Evolutionary conservation across 2,329 filamentous ascomycete genomes (phyloP).

Genomic region (Cytospora piceicola): DNA sequence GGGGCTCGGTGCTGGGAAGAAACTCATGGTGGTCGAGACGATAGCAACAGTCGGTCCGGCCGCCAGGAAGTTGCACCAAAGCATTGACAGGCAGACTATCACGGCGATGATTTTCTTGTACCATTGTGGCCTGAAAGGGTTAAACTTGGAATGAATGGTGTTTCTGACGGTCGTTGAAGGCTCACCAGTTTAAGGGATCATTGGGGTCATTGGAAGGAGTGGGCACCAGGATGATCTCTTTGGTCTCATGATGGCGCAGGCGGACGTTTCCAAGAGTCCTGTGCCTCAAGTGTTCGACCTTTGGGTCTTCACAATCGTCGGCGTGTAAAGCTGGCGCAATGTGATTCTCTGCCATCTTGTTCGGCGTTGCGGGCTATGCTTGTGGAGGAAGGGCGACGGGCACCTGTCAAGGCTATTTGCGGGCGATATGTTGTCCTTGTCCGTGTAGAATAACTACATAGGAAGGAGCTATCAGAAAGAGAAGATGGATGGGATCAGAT

Average conservation of each 20-base stretch:
- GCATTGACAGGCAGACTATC: constrained; percentile 56
- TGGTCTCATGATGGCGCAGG: constrained; percentile 46
- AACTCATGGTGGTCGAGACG: constrained; percentile 49
- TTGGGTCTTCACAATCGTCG: constrained; percentile 28
- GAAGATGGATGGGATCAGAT: neutral
- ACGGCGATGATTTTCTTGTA: constrained; percentile 55
- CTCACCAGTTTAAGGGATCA: constrained; percentile 57
- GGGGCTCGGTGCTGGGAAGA: constrained; percentile 46
- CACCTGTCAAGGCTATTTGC: neutral
- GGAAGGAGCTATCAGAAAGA: neutral
- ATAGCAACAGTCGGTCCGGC: constrained; percentile 59
- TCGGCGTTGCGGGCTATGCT: neutral
- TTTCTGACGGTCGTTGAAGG: neutral
- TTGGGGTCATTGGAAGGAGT: constrained; percentile 54
- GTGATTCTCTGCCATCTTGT: constrained; percentile 29
- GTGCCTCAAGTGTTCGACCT: constrained; percentile 30
- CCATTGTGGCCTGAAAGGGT: constrained; percentile 43
- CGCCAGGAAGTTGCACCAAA: constrained; percentile 60
- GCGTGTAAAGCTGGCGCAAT: constrained; percentile 31
- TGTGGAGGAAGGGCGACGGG: neutral
- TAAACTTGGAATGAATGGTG: neutral
- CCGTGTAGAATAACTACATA: neutral
- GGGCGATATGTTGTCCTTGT: neutral
- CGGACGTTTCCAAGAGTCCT: constrained; percentile 47
- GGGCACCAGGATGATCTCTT: constrained; percentile 56